Percentiles rank a stretch among this genome's conserved stretches.
phyloP scores from a whole-genome alignment of 345 rosid genomes.

The Capsella bursapastoris region DNA sequence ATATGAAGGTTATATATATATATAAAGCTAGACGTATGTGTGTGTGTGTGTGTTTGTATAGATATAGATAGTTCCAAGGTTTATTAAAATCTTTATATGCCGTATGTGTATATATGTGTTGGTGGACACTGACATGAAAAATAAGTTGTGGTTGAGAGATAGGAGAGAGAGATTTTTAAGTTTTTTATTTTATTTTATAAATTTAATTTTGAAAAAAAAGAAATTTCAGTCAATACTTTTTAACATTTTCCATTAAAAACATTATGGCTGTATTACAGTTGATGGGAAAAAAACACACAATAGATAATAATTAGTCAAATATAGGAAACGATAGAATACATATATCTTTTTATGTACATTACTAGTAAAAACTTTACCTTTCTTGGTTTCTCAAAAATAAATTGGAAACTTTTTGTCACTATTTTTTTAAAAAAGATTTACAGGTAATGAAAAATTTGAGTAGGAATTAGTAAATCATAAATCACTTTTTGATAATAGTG shows the following conservation, averaged over 20 bases:
- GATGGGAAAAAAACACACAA: neutral
- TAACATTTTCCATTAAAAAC: neutral
- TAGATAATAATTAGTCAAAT: neutral
- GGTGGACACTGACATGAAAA: slow-evolving; percentile 29
- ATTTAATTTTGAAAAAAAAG: neutral
- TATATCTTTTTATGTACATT: neutral
- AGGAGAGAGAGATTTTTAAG: neutral
- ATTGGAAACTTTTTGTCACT: neutral
- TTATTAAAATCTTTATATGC: slow-evolving; percentile 29
- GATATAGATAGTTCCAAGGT: slow-evolving; percentile 47
- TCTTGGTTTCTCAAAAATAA: neutral
- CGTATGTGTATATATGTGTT: slow-evolving; percentile 36
- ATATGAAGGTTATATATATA: neutral
- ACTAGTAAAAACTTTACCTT: neutral
- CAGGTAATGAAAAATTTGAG: neutral
- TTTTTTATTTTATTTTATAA: neutral
- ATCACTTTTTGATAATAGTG: neutral
- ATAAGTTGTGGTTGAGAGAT: slow-evolving; percentile 43
- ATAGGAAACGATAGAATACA: neutral
- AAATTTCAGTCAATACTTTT: neutral
- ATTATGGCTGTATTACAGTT: neutral
- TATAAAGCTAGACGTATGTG: neutral
- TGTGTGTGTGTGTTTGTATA: slow-evolving; percentile 27
- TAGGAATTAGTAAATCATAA: neutral
- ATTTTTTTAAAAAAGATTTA: neutral